Evolutionary conservation across 1,284 basidiomycete species (phyloP), one percentile per base, ranked within the genome.

Genomic region (Uromyces viciae-fabae): DNA sequence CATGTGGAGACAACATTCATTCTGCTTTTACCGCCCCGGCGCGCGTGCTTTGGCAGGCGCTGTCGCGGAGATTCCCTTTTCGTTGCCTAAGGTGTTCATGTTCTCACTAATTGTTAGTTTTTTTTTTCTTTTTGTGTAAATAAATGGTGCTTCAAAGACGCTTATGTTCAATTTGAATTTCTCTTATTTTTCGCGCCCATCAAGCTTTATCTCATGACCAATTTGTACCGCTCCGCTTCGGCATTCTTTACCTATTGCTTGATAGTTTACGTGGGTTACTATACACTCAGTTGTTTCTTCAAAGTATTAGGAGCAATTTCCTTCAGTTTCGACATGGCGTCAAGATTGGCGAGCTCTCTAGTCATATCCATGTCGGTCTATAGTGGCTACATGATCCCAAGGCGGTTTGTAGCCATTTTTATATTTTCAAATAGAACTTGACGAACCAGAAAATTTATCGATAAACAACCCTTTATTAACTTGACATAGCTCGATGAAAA

Each of bases 1-100:
- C 78, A 83, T 87, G 81, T 86, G 85, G 86, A 93, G 89, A 81
- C 88, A 89, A 83, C 91, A 90, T 22, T 88, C 87, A 52, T 95
- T 92, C 85, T 90, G 91, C 82, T 90, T 95, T 86, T 95, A 93
- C 86, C 90, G 93, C 36, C 92, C 93, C 0, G 89, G 91, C 4
- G 92, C 93, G 0, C 87, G 91, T 49, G 89, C 91, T 0, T 85
- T 94, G 25, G 91, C 91, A 8, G 91, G 85, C 69, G 85, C 88
- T 19, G 49, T 87, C 11, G 85, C 87, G 73, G 88, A 89, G 82
- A 84, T 88, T 22, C 88, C 88, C 0, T 88, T 88, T 85, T 88
- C 87, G 81, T 84, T 87, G 0, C 84, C 52, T 9, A 38, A 71
- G 19, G 15, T 71, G 25, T 38, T 66, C 31, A 22, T 78, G 28